Base-by-base conservation (phyloP, 495 filamentous ascomycete genomes). In the Schizothecium vesticola region DNA sequence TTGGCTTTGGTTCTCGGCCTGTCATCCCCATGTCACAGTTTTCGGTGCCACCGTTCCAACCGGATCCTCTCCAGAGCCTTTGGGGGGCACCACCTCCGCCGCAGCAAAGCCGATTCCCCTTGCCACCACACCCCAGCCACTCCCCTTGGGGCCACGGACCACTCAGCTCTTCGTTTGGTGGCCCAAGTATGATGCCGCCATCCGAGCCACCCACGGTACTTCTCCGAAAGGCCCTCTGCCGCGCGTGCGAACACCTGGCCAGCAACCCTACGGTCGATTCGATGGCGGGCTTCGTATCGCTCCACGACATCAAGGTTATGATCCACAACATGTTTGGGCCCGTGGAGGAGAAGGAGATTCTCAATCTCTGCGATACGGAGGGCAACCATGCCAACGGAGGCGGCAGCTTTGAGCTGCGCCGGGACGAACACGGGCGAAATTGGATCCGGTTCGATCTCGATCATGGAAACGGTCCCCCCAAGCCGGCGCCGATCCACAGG, bases 311-410 rank as follows among this genome's bases (percentile, higher is more conserved):
- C 61, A 86, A 90, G 61, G 81, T 81, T 5, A 89, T 90, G 63
- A 82, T 96, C 13, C 87, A 92, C 31, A 77, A 87, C 43, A 87
- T 85, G 33, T 79, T 84, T 55, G 89, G 92, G 56, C 78, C 85
- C 0, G 86, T 95, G 67, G 80, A 81, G 3, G 81, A 91, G 63
- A 80, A 86, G 29, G 93, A 97, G 70, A 83, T 99, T 77, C 83
- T 93, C n/a, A 90, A 92, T 60, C 92, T 96, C 66, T 94, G 91
- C 77, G 94, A 97, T 69, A 96, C 94, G 1, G 90, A 95, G 75
- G 95, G 95, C 67, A 96, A 91, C 72, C 74, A 81, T 0, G 86
- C 90, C 61, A 98, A 98, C 70, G 95, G 95, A 63, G 95, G 95
- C 63, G 95, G 95, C 22, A 89, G 83, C 56, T 96, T 98, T 75